A percentile compares a stretch with the other conserved stretches of the same genome.
Conservation (phyloP, 1,284 basidiomycete species). For the Trametes pubescens region DNA sequence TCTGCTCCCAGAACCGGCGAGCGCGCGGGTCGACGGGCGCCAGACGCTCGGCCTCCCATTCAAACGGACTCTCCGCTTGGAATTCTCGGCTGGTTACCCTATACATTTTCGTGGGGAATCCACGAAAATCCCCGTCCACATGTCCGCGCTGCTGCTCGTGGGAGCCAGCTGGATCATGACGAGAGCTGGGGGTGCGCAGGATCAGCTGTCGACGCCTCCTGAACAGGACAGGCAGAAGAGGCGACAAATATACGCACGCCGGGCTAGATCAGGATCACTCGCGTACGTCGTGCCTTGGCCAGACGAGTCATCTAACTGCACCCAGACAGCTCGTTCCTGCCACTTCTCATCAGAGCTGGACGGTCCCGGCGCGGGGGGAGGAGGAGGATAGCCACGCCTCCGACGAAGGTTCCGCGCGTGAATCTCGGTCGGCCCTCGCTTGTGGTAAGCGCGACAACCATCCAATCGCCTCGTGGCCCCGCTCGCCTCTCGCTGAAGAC, state of each 20-base stretch:
- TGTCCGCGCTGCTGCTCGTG: conserved; percentile 16
- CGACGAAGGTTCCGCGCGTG: conserved; percentile 30
- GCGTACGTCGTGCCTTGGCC: conserved; percentile 18
- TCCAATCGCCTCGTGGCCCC: conserved; percentile 26
- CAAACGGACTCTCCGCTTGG: conserved; percentile 21
- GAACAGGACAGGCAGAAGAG: not conserved
- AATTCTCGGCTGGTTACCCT: conserved; percentile 25
- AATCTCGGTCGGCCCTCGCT: conserved; percentile 33
- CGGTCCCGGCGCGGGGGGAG: conserved; percentile 12
- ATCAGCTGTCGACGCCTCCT: conserved; percentile 1
- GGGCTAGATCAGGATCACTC: conserved; percentile 11
- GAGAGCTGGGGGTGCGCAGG: conserved; percentile 6
- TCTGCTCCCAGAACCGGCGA: conserved; percentile 24
- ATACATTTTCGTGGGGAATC: conserved; percentile 14
- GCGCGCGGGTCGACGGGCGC: conserved; percentile 29
- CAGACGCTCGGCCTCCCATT: conserved; percentile 19
- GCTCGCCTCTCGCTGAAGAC: conserved; percentile 26
- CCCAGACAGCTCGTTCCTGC: conserved; percentile 13
- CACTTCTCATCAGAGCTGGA: conserved; percentile 20
- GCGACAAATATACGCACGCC: conserved; percentile 7
- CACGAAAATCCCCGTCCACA: conserved; percentile 3
- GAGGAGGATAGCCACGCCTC: conserved; percentile 32
- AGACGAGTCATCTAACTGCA: conserved; percentile 10
- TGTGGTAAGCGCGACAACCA: conserved; percentile 22
- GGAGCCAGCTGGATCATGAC: conserved; percentile 9